Percentiles rank a stretch among this genome's conserved stretches.
These are phyloP conservation scores for Sphagnum magellanicum DNA, from an alignment of 228 moss, liverwort and hornwort species.

Conservation along the genomic window DNA sequence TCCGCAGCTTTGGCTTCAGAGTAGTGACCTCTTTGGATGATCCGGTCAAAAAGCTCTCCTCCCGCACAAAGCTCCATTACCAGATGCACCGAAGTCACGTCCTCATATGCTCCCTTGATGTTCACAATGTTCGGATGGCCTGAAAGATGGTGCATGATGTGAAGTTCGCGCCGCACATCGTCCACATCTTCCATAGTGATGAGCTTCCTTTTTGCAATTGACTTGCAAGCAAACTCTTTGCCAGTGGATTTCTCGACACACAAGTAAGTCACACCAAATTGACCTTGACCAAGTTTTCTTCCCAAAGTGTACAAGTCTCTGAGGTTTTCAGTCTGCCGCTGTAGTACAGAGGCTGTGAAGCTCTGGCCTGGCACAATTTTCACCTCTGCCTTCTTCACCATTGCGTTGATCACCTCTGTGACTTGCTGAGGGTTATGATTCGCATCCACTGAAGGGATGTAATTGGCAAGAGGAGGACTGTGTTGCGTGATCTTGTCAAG, in stretches of 20 bases:
- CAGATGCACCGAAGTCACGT: slow-evolving; percentile 18
- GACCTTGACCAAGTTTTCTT: slow-evolving; percentile 29
- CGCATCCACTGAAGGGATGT: slow-evolving; percentile 5
- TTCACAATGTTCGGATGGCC: slow-evolving; percentile 42
- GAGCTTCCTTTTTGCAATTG: slow-evolving; percentile 41
- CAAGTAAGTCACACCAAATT: slow-evolving; percentile 38
- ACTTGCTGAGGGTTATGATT: slow-evolving; percentile 3
- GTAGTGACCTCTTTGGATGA: slow-evolving; percentile 35
- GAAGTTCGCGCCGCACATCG: slow-evolving; percentile 34
- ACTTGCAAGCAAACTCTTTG: slow-evolving; percentile 32
- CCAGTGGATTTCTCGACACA: slow-evolving; percentile 36
- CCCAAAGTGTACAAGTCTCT: slow-evolving; percentile 24
- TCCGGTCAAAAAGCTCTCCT: slow-evolving; percentile 39
- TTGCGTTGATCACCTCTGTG: slow-evolving; percentile 8
- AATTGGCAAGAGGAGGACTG: slow-evolving; percentile 1
- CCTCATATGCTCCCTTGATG: slow-evolving; percentile 40
- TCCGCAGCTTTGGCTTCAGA: slow-evolving; percentile 11
- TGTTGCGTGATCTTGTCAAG: neutral
- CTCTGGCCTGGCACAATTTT: slow-evolving; percentile 16
- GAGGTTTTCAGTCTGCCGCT: slow-evolving; percentile 30
- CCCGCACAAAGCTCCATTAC: slow-evolving; percentile 14
- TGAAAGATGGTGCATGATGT: slow-evolving; percentile 33
- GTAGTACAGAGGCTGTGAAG: slow-evolving; percentile 13
- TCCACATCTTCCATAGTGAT: slow-evolving; percentile 34
- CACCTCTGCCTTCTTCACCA: slow-evolving; percentile 25